Base-by-base conservation (phyloP, 2,329 filamentous ascomycete species). In the Lasiodiplodia hormozganensis region DNA sequence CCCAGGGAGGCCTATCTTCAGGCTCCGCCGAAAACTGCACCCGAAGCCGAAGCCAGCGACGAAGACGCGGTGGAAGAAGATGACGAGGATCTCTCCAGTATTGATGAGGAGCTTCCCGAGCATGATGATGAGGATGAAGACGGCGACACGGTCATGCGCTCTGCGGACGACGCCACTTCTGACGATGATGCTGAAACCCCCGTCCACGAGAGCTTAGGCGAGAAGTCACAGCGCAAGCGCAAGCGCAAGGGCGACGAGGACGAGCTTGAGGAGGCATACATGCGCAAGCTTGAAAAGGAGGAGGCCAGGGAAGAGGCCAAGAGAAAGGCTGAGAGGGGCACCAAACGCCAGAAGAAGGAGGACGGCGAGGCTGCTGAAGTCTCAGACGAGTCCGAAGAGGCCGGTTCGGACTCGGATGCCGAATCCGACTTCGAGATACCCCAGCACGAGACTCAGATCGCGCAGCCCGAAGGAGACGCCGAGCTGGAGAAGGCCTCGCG, bases 401-500 rank as follows among this genome's bases (percentile, higher is more conserved):
- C 25, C 21, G 40, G 73, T 43, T 72, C 73, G 10, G 76, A 77
- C 12, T 77, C 77, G 2, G 77, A 81, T 4, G 81, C 82, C 16
- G 82, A 84, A 25, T 81, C 82, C 90, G 75, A 88, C 85, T 67
- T 82, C 87, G 49, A 79, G 77, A 71, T 84, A 11, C 83, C 83
- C 4, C 77, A 82, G 81, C 77, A 86, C 82, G 81, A 89, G 85
- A 79, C 82, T 73, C 57, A 82, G 72, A 70, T 81, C 70, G 73
- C 74, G 14, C 75, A 76, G 51, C 73, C 74, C 16, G 76, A 76
- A 51, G 81, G 80, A 64, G 80, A 82, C 25, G 74, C 83, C 25
- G 92, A 96, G 71, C 74, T 96, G 2, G 92, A 96, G 69, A 97
- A 97, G 82, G 92, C 95, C 10, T 88, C 88, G 69, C 91, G 96